Evolutionary conservation across 2,329 filamentous ascomycete genomes (phyloP), one percentile per base, ranked within the genome.

Genomic region (Orbilia blumenaviensis): DNA sequence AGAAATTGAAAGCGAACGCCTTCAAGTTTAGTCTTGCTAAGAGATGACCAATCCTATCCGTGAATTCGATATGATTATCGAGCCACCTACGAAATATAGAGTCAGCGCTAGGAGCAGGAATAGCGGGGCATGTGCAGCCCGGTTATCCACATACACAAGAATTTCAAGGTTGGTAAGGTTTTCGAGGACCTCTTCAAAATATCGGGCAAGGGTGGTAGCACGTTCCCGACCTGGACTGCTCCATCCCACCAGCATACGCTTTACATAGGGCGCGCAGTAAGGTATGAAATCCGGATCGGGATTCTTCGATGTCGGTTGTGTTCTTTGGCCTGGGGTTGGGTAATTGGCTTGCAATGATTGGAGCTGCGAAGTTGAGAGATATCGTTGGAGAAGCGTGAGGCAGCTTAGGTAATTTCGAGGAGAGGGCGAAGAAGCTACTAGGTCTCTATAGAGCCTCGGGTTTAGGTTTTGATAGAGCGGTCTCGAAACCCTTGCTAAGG

Each of bases 1-100:
- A 32, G 29, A 75, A 63, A 25, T 67, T 75, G 32, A 68, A 75
- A 5, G 29, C 42, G 7, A 75, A 75, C 6, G 71, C 71, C 7
- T 64, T 75, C 16, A 75, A 18, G 6, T 54, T 63, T 9, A 32
- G 34, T 18, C 23, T 32, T 29, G 29, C 32, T 16, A 68, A 25
- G 7, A 5, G 36, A 25, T 18, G 14, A 7, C 56, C 46, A 9
- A 75, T 60, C 1, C 9, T 29, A 2, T 27, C 27, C 7, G 56
- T 64, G 18, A 68, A 63, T 9, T 21, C 21, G 12, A 75, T 63
- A n/a, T 52, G 36, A n/a, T 23, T 41, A 63, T 75, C 71, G 2
- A 58, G 23, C 71, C 71, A 75, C 3, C 71, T 75, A 27, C 3
- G 25, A 1, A 38, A 23, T 1, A 27, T 4, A 41, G 23, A 29